These are phyloP conservation scores for Avena eriantha DNA, from an alignment of 176 grass and related monocot species.

Conservation along the genomic window DNA sequence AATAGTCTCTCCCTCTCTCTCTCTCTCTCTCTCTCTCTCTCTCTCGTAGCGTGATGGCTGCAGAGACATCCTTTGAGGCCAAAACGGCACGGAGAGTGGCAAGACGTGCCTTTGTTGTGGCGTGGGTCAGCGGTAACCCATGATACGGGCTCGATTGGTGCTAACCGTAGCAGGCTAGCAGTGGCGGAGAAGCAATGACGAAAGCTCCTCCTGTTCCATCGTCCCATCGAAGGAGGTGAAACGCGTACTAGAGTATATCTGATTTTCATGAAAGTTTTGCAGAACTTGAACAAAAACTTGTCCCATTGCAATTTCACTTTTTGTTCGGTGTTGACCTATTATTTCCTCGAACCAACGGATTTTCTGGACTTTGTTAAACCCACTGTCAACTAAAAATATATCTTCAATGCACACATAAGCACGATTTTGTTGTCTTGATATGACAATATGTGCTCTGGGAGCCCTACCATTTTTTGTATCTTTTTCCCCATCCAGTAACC, in stretches of 20 bases:
- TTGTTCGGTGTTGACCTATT: neutral
- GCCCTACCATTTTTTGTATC: neutral
- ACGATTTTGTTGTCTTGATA: neutral
- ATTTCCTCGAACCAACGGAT: neutral
- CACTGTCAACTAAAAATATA: slow-evolving; percentile 8
- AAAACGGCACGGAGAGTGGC: neutral
- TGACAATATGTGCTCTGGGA: slow-evolving; percentile 23
- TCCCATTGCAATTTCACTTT: neutral
- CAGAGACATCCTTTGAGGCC: neutral
- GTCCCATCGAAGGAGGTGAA: neutral
- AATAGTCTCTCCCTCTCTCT: neutral
- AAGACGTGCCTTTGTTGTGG: neutral
- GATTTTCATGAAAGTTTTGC: slow-evolving; percentile 3
- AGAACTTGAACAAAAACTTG: neutral
- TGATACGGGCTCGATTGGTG: neutral
- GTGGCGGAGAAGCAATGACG: neutral
- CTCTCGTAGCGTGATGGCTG: neutral
- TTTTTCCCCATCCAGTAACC: slow-evolving; percentile 32
- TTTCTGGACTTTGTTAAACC: neutral
- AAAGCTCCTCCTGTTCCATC: neutral
- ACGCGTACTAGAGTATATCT: neutral
- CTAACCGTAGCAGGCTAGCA: neutral
- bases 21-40: neutral
- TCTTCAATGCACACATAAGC: slow-evolving; percentile 5
- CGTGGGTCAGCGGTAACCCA: neutral